Base-by-base conservation (phyloP, 1,284 basidiomycete genomes). In the Mycena citricolor region DNA sequence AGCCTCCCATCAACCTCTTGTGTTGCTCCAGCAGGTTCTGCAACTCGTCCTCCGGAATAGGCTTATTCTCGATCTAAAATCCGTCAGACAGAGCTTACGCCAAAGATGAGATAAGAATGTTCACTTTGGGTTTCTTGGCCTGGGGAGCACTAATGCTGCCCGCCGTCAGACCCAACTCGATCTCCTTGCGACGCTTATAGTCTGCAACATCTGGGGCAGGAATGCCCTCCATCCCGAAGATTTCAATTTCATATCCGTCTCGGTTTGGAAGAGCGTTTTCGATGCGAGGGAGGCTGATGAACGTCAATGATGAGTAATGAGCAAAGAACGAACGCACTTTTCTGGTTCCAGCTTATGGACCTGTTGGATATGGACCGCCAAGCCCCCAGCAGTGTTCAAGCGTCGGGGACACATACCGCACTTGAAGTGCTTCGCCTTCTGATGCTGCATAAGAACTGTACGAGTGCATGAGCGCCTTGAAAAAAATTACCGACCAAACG, bases 361-460 rank as follows among this genome's bases (percentile, higher is more conserved):
- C 64, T 99, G 95, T 57, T 98, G 94, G 40, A 97, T 91, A 63
- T 99, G 95, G 11, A 99, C 95, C n/a, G 94, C 93, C 20, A 99
- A 73, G 68, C 95, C 95, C 56, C 95, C 95, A 2, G 95, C 97
- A 1, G 97, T 97, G 63, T 99, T 98, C 52, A 99, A 74, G 51
- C 94, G 82, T 56, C 95, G 76, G 12, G 97, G 97, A 63, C 95
- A 99, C 73, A 95, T 84, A 49, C 87, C 86, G 62, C 95, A 98
- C 66, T 94, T 94, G 78, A 98, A 99, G 64, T 99, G 95, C 68
- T 98, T 99, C 13, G 95, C 95, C 70, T 98, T 99, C 65, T 99
- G 97, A 66, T 99, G 95, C 65, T 97, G 92, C 80, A 99, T 89
- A 52, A 99, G 79, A 50, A 99, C 97, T 94, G 57, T 5, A 47